phyloP scores from a whole-genome alignment of 2,329 filamentous ascomycete genomes.

The Stachybotrys echinatus region DNA sequence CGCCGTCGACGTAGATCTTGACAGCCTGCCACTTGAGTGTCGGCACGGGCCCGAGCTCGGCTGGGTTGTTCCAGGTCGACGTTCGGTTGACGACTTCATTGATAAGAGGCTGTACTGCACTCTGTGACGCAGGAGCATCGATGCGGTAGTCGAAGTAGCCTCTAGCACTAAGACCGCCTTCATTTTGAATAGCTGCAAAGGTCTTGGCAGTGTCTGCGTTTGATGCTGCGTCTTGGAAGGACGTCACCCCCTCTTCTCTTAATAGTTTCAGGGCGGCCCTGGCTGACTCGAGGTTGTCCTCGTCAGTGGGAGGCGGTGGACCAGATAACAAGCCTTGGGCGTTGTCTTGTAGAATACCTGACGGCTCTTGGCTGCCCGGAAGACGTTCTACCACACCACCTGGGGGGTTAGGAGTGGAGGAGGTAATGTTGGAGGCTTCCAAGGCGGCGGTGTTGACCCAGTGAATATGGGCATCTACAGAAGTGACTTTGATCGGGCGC shows the following conservation, averaged over 20 bases:
- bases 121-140: constrained; percentile 12
- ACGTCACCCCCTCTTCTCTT: constrained; percentile 18
- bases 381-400: constrained; percentile 17
- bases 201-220: constrained; percentile 4
- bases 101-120: constrained; percentile 8
- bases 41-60: constrained; percentile 9
- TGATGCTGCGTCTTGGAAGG: constrained; percentile 19
- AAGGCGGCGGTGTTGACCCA: constrained; percentile 16
- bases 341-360: constrained; percentile 16
- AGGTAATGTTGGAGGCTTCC: constrained; percentile 14
- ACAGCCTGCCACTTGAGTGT: constrained; percentile 20
- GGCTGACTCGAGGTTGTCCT: constrained; percentile 13
- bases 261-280: constrained; percentile 18
- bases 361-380: constrained; percentile 16
- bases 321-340: constrained; percentile 12
- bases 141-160: constrained; percentile 20
- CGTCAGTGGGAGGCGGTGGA: constrained; percentile 9
- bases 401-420: constrained; percentile 11
- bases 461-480: constrained; percentile 2
- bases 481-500: constrained; percentile 1
- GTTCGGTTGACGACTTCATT: constrained; percentile 7
- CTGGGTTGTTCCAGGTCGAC: constrained; percentile 8
- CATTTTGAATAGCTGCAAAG: constrained; percentile 14
- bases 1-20: constrained; percentile 19
- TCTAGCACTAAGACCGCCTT: constrained; percentile 13